phyloP scores from a whole-genome alignment of 2,329 filamentous ascomycete genomes.

The Anthostomella pinea region DNA sequence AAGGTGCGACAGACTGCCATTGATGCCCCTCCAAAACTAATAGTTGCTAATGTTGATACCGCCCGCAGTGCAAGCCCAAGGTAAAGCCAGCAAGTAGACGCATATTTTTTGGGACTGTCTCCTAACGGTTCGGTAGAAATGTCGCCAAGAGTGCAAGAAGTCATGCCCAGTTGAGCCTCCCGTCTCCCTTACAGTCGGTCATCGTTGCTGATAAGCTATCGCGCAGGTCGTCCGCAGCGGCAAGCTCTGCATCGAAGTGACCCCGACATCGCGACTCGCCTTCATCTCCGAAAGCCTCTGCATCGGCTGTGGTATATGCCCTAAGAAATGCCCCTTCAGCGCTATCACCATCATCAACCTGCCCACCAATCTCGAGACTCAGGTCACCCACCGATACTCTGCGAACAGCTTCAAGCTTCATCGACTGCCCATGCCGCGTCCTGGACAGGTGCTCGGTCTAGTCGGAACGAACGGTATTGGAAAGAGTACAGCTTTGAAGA shows the following conservation, averaged over 20 bases:
- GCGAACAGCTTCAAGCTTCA: constrained; percentile 99
- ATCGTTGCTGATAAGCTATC: constrained; percentile 14
- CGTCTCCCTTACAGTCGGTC: not conserved
- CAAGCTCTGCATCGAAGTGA: constrained; percentile 96
- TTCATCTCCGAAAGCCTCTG: constrained; percentile 97
- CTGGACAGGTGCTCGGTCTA: constrained; percentile 90
- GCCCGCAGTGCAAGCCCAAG: constrained; percentile 78
- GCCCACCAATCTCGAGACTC: constrained; percentile 96
- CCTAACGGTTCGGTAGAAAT: constrained; percentile 63
- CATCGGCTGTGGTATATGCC: constrained; percentile 99
- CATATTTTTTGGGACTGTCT: not conserved
- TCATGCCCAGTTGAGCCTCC: constrained; percentile 57
- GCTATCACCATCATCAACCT: constrained; percentile 99
- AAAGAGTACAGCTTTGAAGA: constrained; percentile 99
- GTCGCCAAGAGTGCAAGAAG: constrained; percentile 98
- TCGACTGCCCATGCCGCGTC: constrained; percentile 90
- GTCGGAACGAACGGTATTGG: constrained; percentile 99
- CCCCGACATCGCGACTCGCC: constrained; percentile 83
- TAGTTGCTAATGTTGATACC: constrained; percentile 5
- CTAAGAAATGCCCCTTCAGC: constrained; percentile 98
- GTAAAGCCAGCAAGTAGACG: constrained; percentile 41
- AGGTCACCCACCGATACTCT: constrained; percentile 97
- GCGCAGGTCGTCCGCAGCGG: constrained; percentile 87
- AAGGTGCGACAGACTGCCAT: constrained; percentile 64
- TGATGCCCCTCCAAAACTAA: constrained; percentile 5